Evolutionary conservation across 495 filamentous ascomycete species (phyloP).

Genomic region (Penicillium tannophilum): DNA sequence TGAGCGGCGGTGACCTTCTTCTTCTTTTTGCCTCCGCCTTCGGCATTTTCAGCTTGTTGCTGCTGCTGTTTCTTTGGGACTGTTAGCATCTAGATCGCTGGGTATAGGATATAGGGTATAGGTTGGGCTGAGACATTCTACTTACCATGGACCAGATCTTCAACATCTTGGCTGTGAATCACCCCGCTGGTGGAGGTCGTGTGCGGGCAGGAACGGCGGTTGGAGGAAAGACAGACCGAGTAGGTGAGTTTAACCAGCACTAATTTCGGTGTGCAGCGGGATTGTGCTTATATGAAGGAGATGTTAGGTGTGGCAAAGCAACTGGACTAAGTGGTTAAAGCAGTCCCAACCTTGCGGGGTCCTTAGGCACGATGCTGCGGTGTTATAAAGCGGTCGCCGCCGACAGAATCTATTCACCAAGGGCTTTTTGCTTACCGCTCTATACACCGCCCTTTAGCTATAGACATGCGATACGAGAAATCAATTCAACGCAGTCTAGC

Average conservation of each 20-base stretch:
- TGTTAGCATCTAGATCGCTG: not conserved
- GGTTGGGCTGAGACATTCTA: not conserved
- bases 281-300: too few relatives aligned
- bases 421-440: too few relatives aligned
- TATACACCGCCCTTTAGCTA: too few relatives aligned
- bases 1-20: constrained; percentile 98
- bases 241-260: too few relatives aligned
- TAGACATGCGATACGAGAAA: too few relatives aligned
- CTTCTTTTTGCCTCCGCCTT: constrained; percentile 80
- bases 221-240: not conserved
- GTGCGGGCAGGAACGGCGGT: not conserved
- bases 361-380: not conserved
- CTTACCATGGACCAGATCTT: constrained; percentile 99
- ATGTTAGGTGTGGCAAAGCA: too few relatives aligned
- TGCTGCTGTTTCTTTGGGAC: constrained; percentile 75
- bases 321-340: too few relatives aligned
- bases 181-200: constrained; percentile 23
- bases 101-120: not conserved
- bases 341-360: not conserved
- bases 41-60: constrained; percentile 89
- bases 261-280: too few relatives aligned
- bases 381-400: not conserved
- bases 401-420: too few relatives aligned
- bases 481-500: too few relatives aligned
- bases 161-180: constrained; percentile 70